phyloP scores from a whole-genome alignment of 257 asterid genomes.

The Anisodus tanguticus region DNA sequence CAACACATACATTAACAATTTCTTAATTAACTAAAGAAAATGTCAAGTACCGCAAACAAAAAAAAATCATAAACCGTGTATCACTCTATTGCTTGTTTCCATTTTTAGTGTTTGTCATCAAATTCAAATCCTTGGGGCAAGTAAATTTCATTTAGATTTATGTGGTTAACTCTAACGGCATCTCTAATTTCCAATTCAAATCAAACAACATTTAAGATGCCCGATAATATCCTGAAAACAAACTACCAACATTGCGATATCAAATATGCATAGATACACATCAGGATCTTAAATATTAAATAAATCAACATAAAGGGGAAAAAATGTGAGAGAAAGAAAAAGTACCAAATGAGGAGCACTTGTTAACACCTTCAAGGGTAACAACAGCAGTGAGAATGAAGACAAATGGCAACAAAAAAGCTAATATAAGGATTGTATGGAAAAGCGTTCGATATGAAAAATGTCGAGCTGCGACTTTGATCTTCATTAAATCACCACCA shows the following conservation, averaged over 20 bases:
- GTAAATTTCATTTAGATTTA: too few species aligned
- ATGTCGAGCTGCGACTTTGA: conserved; percentile 91
- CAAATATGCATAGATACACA: neutral
- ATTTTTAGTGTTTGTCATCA: neutral
- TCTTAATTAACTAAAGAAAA: neutral
- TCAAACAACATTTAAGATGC: neutral
- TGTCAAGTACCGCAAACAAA: neutral
- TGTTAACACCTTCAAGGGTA: conserved; percentile 98
- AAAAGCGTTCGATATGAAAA: conserved; percentile 79
- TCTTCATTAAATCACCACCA: conserved; percentile 84
- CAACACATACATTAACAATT: neutral
- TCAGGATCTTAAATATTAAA: neutral
- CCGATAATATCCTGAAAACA: neutral
- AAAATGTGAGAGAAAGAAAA: conserved; percentile 24
- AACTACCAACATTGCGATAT: neutral
- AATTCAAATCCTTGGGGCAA: conserved; percentile 12
- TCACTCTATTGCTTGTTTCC: neutral
- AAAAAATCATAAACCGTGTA: neutral
- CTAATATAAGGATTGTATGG: conserved; percentile 76
- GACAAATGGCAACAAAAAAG: conserved; percentile 90
- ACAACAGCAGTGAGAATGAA: conserved; percentile 89
- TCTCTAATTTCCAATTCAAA: neutral
- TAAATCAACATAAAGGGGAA: neutral
- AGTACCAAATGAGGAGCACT: conserved; percentile 92
- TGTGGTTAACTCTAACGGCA: neutral